These are phyloP conservation scores for Vaccinium macrocarpon DNA, from an alignment of 148 eudicot species.

Conservation along the genomic window DNA sequence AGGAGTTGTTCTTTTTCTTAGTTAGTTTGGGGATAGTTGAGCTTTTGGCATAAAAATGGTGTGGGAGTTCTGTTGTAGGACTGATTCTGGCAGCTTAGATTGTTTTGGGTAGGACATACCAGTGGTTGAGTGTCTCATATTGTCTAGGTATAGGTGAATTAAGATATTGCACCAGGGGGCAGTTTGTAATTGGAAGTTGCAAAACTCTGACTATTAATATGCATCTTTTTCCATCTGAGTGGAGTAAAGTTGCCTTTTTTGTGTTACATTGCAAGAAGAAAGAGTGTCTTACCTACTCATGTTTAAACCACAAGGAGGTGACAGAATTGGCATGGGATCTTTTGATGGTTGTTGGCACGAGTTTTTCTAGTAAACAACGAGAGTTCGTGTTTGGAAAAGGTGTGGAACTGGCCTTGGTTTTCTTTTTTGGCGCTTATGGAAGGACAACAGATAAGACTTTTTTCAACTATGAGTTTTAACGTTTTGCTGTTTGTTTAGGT, in stretches of 20 bases:
- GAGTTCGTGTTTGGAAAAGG: neutral
- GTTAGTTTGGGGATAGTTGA: neutral
- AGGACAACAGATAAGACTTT: neutral
- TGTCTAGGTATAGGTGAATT: neutral
- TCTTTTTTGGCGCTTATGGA: neutral
- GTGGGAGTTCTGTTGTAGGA: neutral
- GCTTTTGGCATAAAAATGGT: neutral
- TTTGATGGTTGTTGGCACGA: neutral
- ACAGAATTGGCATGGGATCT: neutral
- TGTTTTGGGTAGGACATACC: neutral
- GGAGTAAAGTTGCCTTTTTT: neutral
- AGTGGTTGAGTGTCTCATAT: neutral
- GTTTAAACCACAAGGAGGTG: neutral
- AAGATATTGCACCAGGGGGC: neutral
- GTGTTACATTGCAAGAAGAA: neutral
- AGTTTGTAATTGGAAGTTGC: neutral
- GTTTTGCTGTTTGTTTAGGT: neutral
- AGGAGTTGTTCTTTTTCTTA: neutral
- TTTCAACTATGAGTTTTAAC: neutral
- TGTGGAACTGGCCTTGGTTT: neutral
- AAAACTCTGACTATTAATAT: neutral
- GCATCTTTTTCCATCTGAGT: neutral
- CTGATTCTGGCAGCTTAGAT: neutral
- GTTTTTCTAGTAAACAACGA: neutral
- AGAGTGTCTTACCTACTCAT: neutral